phyloP scores from a whole-genome alignment of 2,329 filamentous ascomycete species.

The Diplodia corticola region DNA sequence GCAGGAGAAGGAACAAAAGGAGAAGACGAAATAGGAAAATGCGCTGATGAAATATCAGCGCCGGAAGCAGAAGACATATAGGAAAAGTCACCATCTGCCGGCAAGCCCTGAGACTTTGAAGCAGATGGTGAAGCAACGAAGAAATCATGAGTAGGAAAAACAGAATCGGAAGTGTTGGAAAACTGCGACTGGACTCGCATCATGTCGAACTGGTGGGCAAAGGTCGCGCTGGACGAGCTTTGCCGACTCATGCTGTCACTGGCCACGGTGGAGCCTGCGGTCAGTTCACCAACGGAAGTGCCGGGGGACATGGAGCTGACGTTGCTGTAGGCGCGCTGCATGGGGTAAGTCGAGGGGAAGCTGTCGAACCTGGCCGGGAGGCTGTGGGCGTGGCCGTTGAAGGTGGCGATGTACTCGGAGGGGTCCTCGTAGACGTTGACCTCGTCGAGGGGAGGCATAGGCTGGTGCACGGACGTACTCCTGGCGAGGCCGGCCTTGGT shows the following conservation, averaged over 20 bases:
- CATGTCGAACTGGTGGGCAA: slow-evolving; percentile 46
- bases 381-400: slow-evolving; percentile 28
- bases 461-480: slow-evolving; percentile 30
- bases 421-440: slow-evolving; percentile 39
- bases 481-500: slow-evolving; percentile 30
- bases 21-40: slow-evolving; percentile 35
- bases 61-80: slow-evolving; percentile 23
- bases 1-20: slow-evolving; percentile 36
- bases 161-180: slow-evolving; percentile 37
- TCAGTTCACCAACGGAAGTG: slow-evolving; percentile 41
- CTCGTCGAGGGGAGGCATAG: slow-evolving; percentile 29
- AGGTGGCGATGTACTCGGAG: slow-evolving; percentile 38
- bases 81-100: slow-evolving; percentile 22
- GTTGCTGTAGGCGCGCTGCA: slow-evolving; percentile 31
- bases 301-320: slow-evolving; percentile 38
- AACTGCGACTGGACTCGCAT: slow-evolving; percentile 46
- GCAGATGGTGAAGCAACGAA: slow-evolving; percentile 26
- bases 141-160: slow-evolving; percentile 36
- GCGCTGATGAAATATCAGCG: slow-evolving; percentile 24
- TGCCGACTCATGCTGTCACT: slow-evolving; percentile 48
- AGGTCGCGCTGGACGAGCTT: slow-evolving; percentile 44
- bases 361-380: slow-evolving; percentile 21
- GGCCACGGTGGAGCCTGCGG: slow-evolving; percentile 38
- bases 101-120: slow-evolving; percentile 23
- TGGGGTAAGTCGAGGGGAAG: slow-evolving; percentile 29